A percentile compares a stretch with the other conserved stretches of the same genome.
These are phyloP conservation scores for Themeda triandra DNA, from an alignment of 176 grass and related monocot genomes.

Conservation along the genomic window DNA sequence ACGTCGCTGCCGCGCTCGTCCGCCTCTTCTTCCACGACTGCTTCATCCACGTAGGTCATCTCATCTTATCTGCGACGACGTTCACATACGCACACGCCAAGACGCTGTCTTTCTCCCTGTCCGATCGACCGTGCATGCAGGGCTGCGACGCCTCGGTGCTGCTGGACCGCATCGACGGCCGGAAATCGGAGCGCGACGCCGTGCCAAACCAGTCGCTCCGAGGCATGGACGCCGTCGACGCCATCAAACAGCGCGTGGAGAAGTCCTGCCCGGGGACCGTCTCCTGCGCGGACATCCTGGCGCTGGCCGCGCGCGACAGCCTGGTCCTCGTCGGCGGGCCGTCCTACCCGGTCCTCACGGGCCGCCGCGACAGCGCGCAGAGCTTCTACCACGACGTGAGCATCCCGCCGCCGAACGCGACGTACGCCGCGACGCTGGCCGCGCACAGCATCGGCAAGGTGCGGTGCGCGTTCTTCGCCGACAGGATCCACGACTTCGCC, in stretches of 20 bases:
- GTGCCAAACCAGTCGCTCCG: conserved; percentile 41
- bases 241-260: conserved; percentile 46
- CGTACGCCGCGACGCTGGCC: conserved; percentile 41
- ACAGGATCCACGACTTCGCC: conserved; percentile 52
- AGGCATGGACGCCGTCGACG: conserved; percentile 42
- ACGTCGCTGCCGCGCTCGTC: conserved; percentile 34
- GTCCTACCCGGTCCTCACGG: conserved; percentile 44
- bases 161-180: conserved; percentile 18
- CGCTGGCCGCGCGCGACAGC: conserved; percentile 41
- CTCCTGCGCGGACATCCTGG: conserved; percentile 63
- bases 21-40: conserved; percentile 60
- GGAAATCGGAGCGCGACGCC: conserved; percentile 45
- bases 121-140: conserved; percentile 12
- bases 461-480: conserved; percentile 49
- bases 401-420: conserved; percentile 46
- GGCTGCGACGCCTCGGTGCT: conserved; percentile 67
- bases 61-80: not conserved
- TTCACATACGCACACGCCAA: conserved; percentile 5
- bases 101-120: too few species aligned
- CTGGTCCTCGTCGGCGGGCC: conserved; percentile 49
- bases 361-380: conserved; percentile 37
- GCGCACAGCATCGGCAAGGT: conserved; percentile 66
- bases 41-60: conserved; percentile 46
- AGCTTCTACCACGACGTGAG: conserved; percentile 34
- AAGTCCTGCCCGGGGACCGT: conserved; percentile 37